Conservation (phyloP, 2,329 filamentous ascomycete species). For the Allantophomopsis lycopodina region DNA sequence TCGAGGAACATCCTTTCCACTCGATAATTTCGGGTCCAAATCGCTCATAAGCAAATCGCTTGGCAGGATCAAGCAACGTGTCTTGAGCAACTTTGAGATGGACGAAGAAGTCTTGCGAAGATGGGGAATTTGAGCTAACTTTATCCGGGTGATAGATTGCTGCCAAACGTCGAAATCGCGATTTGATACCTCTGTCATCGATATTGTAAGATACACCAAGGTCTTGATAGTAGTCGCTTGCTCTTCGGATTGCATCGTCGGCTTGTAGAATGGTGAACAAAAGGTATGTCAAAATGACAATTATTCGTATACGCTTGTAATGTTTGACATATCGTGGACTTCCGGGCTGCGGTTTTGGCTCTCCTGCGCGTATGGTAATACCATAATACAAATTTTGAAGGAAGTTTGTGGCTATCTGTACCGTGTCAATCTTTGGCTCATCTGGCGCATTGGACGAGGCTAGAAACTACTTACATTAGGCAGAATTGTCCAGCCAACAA, state of each 20-base stretch:
- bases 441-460: neutral
- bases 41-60: conserved; percentile 78
- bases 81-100: conserved; percentile 75
- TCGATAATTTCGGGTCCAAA: conserved; percentile 61
- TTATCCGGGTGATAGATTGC: conserved; percentile 79
- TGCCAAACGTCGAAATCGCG: conserved; percentile 66
- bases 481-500: conserved; percentile 46
- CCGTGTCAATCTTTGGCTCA: too few species aligned
- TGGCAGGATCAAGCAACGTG: conserved; percentile 61
- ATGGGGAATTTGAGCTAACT: conserved; percentile 13
- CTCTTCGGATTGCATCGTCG: conserved; percentile 61
- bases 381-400: conserved; percentile 75
- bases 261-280: conserved; percentile 88
- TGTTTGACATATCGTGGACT: conserved; percentile 57
- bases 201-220: conserved; percentile 58
- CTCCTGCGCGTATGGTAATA: conserved; percentile 78
- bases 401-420: conserved; percentile 63
- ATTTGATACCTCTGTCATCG: conserved; percentile 66
- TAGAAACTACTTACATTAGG: conserved; percentile 33
- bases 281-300: conserved; percentile 74
- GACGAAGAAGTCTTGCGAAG: conserved; percentile 50
- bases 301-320: conserved; percentile 69
- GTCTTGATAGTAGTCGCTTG: conserved; percentile 66
- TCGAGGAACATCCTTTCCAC: conserved; percentile 53
- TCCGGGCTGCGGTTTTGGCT: conserved; percentile 61